Evolutionary conservation across 208 protist genomes (phyloP), one percentile per base, ranked within the genome.

Genomic region (Acanthamoeba healyi): DNA sequence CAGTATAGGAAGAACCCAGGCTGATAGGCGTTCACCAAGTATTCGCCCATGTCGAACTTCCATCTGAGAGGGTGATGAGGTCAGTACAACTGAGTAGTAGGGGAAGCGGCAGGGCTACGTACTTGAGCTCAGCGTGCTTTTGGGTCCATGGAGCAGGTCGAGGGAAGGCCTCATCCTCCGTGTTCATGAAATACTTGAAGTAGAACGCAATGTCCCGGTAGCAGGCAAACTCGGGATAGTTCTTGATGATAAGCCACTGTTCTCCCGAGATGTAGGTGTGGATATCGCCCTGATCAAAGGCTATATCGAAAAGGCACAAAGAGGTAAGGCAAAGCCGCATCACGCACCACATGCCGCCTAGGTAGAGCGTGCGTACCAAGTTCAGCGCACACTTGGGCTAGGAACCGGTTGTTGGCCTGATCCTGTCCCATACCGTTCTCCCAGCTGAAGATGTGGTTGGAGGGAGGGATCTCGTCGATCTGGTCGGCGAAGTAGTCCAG

Each of bases 401-500:
- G 84, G 84, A 72, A 91, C 19, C 84, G 49, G 12, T 58, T 63
- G 56, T 42, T 91, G 70, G 38, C 32, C 32, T 94, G 38, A 29
- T 94, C 89, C 15, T 38, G 67, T 7, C 29, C 51, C 44, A 86
- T 77, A 44, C 93, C 93, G 40, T 94, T 74, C 93, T 94, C 93
- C 51, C 34, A 93, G 56, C 49, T 42, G 17, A 92, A 92, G 38
- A 94, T 92, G 42, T 92, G 86, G 38, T 92, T 92, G 61, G 86
- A 65, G 26, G 36, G 86, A 72, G 86, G 86, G 61, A 93, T 81
- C 15, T 92, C 51, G 56, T 94, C 93, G 29, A n/a, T 19, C 81
- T 96, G 92, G 22, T 91, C 91, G 24, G 92, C 94, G 51, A 97
- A 98, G 95, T 98, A 98, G 93, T 97, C 96, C 67, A 98, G 79